A percentile compares a stretch with the other conserved stretches of the same genome.
These are phyloP conservation scores for Venturia carpophila DNA, from an alignment of 2,329 filamentous ascomycete species.

Conservation along the genomic window DNA sequence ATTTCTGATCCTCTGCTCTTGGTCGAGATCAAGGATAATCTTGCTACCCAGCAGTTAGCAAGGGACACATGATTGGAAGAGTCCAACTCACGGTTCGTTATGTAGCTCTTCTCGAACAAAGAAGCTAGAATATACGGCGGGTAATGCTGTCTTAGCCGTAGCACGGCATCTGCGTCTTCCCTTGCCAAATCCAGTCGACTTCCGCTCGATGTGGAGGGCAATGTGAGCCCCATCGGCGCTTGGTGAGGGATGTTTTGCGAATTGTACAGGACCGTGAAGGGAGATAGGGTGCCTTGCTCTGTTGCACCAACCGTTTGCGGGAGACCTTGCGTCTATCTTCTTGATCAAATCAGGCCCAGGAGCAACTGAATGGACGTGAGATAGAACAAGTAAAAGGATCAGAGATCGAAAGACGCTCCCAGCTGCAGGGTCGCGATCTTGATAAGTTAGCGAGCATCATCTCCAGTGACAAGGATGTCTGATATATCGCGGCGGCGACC, in stretches of 20 bases:
- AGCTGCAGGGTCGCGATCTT: neutral
- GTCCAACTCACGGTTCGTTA: neutral
- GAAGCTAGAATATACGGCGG: conserved; percentile 5
- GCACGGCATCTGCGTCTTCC: conserved; percentile 14
- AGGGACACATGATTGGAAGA: neutral
- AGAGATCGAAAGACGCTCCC: neutral
- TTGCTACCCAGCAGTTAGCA: neutral
- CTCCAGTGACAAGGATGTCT: neutral
- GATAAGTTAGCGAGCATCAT: neutral
- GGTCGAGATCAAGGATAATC: neutral
- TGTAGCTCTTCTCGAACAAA: conserved; percentile 12
- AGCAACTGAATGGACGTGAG: neutral
- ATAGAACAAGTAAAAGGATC: neutral
- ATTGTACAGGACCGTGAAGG: neutral
- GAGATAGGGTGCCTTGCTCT: neutral
- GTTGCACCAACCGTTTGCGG: neutral
- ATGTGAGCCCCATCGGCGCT: neutral
- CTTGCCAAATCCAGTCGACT: neutral
- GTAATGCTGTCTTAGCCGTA: conserved; percentile 12
- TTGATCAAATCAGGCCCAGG: neutral
- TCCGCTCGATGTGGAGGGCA: neutral
- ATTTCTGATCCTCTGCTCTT: conserved; percentile 6
- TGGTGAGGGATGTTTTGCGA: neutral
- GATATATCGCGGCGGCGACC: neutral
- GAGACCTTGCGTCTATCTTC: conserved; percentile 5